These are phyloP conservation scores for Endocalyx cinctus DNA, from an alignment of 2,329 filamentous ascomycete species.

Conservation along the genomic window DNA sequence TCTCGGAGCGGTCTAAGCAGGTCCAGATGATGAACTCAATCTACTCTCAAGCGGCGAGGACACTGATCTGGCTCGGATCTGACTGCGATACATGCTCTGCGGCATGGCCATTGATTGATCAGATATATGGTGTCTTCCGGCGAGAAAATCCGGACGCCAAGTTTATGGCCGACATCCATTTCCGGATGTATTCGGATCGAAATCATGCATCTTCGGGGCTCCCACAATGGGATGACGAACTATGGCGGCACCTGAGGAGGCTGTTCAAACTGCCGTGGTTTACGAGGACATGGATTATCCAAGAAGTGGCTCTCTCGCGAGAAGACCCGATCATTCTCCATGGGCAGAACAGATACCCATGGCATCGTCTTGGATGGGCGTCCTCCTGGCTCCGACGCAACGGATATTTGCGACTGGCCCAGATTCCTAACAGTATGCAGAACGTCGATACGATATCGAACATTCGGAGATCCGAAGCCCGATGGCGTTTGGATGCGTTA, in stretches of 20 bases:
- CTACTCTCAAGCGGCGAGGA: conserved; percentile 1
- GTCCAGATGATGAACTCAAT: conserved; percentile 3
- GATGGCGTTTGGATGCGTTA: conserved; percentile 5
- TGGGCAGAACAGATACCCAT: conserved; percentile 1
- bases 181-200: conserved; percentile 1
- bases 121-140: not conserved
- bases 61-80: conserved; percentile 5
- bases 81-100: not conserved
- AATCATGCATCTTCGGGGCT: not conserved
- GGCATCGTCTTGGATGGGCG: conserved; percentile 3
- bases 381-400: conserved; percentile 5
- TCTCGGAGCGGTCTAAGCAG: conserved; percentile 2
- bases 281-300: conserved; percentile 5
- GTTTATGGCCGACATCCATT: conserved; percentile 1
- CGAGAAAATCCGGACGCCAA: not conserved
- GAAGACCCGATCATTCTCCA: conserved; percentile 4
- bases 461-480: conserved; percentile 1
- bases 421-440: not conserved
- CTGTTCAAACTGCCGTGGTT: conserved; percentile 4
- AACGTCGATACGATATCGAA: conserved; percentile 3
- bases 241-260: conserved; percentile 1
- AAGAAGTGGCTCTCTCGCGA: conserved; percentile 4
- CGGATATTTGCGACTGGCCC: conserved; percentile 4
- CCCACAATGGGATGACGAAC: conserved; percentile 1
- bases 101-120: not conserved